phyloP scores from a whole-genome alignment of 2,329 filamentous ascomycete species.

The Penicillium polonicum region DNA sequence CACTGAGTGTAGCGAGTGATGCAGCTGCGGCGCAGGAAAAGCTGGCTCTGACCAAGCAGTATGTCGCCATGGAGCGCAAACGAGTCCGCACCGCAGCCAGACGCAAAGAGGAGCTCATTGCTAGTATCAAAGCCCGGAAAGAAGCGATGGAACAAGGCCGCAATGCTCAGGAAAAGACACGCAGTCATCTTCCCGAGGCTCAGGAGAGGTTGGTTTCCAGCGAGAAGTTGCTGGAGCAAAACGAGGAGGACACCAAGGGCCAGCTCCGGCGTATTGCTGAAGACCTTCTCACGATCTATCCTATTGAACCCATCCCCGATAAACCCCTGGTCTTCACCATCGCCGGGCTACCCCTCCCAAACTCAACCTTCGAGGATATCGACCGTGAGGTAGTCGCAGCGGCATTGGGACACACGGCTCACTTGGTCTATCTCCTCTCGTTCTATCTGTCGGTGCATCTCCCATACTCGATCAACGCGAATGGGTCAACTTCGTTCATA shows the following conservation, averaged over 20 bases:
- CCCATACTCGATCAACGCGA: slow-evolving; percentile 73
- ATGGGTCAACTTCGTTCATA: slow-evolving; percentile 72
- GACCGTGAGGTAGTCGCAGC: slow-evolving; percentile 71
- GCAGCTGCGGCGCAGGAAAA: slow-evolving; percentile 43
- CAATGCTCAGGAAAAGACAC: slow-evolving; percentile 57
- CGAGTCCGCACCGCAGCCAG: slow-evolving; percentile 62
- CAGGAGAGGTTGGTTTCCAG: slow-evolving; percentile 59
- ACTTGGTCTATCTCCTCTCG: slow-evolving; percentile 72
- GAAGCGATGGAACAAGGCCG: slow-evolving; percentile 67
- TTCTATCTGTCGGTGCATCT: slow-evolving; percentile 77
- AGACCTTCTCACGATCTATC: slow-evolving; percentile 75
- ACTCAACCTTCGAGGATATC: slow-evolving; percentile 70
- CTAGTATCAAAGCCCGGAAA: slow-evolving; percentile 64
- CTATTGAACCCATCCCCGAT: slow-evolving; percentile 67
- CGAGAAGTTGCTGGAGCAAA: slow-evolving; percentile 55
- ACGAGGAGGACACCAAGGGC: slow-evolving; percentile 66
- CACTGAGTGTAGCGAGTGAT: slow-evolving; percentile 32
- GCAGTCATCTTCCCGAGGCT: slow-evolving; percentile 62
- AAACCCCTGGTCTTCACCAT: slow-evolving; percentile 80
- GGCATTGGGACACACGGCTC: slow-evolving; percentile 75
- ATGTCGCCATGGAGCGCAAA: slow-evolving; percentile 64
- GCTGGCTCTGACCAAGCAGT: slow-evolving; percentile 44
- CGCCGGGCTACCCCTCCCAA: slow-evolving; percentile 73
- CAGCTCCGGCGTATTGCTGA: slow-evolving; percentile 86
- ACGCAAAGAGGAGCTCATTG: slow-evolving; percentile 65